Conservation (phyloP, 352 stramenopile species). For the Pythium myriotylum region DNA sequence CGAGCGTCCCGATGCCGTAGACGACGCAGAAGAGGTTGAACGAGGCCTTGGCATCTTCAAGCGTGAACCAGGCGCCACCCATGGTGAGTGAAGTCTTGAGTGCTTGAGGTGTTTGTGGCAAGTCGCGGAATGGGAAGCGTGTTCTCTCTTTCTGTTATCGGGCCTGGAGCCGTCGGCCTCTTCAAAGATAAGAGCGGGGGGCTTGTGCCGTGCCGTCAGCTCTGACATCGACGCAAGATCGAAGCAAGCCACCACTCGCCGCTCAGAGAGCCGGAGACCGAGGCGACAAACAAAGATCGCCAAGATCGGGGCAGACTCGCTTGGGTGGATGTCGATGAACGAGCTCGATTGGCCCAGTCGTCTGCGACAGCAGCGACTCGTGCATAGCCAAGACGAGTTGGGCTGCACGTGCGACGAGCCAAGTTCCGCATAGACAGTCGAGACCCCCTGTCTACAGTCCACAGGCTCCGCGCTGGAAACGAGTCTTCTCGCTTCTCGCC, state of each 20-base stretch:
- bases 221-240: too few species aligned
- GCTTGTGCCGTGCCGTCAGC: too few species aligned
- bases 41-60: slow-evolving; percentile 55
- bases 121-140: slow-evolving; percentile 16
- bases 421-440: background rate
- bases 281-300: slow-evolving; percentile 9
- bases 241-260: too few species aligned
- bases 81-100: slow-evolving; percentile 2
- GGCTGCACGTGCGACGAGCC: slow-evolving; percentile 3
- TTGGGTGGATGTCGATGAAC: slow-evolving; percentile 1
- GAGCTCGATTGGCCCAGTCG: slow-evolving; percentile 6
- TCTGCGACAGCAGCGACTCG: slow-evolving; percentile 10
- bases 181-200: too few species aligned
- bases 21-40: slow-evolving; percentile 73
- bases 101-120: slow-evolving; percentile 8
- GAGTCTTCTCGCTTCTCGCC: too few species aligned
- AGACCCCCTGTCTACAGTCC: background rate
- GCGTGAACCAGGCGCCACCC: slow-evolving; percentile 41
- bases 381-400: background rate
- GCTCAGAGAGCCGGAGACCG: slow-evolving; percentile 9
- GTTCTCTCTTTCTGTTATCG: background rate
- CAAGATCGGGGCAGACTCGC: background rate
- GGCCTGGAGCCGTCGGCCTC: too few species aligned
- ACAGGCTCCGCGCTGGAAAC: too few species aligned
- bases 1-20: slow-evolving; percentile 70